Evolutionary conservation across 106 monocot genomes (phyloP).

Genomic region (Cymbidium sinense): DNA sequence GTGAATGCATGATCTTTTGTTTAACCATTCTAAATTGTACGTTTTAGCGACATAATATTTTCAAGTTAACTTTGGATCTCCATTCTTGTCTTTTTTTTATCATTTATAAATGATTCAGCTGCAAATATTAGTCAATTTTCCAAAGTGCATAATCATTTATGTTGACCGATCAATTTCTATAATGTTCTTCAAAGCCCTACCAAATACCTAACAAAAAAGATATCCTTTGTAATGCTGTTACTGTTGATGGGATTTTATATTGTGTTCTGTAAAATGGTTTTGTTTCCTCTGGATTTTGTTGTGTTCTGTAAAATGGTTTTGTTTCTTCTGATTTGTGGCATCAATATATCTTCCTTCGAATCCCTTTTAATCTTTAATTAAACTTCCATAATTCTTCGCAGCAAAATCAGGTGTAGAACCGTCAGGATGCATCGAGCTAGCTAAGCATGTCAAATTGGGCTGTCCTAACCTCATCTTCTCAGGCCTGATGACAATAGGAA

Average conservation of each 20-base stretch:
- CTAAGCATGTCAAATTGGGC: slow-evolving; percentile 64
- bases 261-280: neutral
- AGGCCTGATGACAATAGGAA: slow-evolving; percentile 98
- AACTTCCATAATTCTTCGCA: slow-evolving; percentile 25
- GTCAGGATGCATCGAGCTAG: slow-evolving; percentile 63
- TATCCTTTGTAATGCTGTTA: neutral
- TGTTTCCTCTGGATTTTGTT: neutral
- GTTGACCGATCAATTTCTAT: neutral
- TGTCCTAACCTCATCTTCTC: slow-evolving; percentile 88
- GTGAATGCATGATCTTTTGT: neutral
- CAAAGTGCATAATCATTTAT: neutral
- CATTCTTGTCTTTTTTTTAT: neutral
- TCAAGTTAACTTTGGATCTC: neutral
- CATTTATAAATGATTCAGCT: neutral
- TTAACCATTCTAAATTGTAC: neutral
- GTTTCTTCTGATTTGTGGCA: neutral
- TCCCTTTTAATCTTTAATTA: neutral
- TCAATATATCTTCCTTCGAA: neutral
- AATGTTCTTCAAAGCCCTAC: neutral
- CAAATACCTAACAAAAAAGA: neutral
- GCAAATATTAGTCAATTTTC: neutral
- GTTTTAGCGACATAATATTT: neutral
- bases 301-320: neutral
- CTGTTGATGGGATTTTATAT: neutral
- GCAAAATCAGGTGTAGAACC: slow-evolving; percentile 94